phyloP scores from a whole-genome alignment of 257 asterid genomes.

The Jasminum sambac region DNA sequence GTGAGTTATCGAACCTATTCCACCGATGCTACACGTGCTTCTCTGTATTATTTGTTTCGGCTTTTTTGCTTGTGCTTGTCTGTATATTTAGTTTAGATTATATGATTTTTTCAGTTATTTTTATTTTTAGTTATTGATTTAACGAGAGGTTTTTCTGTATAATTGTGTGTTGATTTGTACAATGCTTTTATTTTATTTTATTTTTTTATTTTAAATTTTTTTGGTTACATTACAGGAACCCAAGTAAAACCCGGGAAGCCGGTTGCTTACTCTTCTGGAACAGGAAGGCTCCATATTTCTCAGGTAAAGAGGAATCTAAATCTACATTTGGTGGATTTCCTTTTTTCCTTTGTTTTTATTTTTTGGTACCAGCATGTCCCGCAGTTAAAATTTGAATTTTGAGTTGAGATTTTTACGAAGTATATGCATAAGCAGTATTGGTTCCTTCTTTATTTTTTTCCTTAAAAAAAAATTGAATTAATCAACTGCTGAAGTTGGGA shows the following conservation, averaged over 20 bases:
- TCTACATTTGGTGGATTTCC: too few species aligned
- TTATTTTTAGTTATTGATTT: neutral
- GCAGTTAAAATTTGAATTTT: too few species aligned
- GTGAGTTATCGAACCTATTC: constrained; percentile 28
- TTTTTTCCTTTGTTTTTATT: too few species aligned
- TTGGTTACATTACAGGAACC: constrained; percentile 47
- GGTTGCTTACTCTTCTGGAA: constrained; percentile 51
- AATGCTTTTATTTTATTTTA: neutral
- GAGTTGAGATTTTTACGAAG: too few species aligned
- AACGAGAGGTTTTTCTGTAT: neutral
- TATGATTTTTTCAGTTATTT: neutral
- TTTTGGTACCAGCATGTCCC: too few species aligned
- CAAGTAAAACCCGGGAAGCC: constrained; percentile 76
- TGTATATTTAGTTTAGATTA: neutral
- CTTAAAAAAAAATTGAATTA: neutral
- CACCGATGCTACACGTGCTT: neutral
- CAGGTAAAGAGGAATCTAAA: constrained; percentile 55
- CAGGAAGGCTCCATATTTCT: constrained; percentile 75
- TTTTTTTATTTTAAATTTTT: neutral
- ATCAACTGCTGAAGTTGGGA: neutral
- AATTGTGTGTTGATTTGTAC: neutral
- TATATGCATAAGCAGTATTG: too few species aligned
- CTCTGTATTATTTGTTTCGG: too few species aligned
- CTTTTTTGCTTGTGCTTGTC: neutral
- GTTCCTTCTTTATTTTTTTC: neutral